Evolutionary conservation across 2,329 filamentous ascomycete species (phyloP), one percentile per base, ranked within the genome.

Genomic region (Albophoma yamanashiensis): DNA sequence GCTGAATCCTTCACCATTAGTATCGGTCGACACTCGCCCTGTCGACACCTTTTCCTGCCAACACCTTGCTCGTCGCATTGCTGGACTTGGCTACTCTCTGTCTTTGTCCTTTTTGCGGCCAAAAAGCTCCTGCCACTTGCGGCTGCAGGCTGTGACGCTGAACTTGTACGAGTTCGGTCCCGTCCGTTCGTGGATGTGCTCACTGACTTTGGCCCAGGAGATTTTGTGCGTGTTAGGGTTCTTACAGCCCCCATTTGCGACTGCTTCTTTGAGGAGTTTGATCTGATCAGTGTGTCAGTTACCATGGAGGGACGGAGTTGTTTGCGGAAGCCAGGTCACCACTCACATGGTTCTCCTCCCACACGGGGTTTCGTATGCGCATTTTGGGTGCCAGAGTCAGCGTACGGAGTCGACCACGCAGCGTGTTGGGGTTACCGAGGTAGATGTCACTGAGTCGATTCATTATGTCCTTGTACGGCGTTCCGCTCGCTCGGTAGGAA

Each of bases 91-190:
- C 27, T 11, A 47, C 12, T 47, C 43, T 50, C 17, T 12, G 7
- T 52, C 27, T 34, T n/a, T 17, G 1, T 20, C 14, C 2, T 52
- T 3, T 27, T 52, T 8, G 2, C 0, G 27, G 17, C 73, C 67
- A 11, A 5, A 5, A 56, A 82, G 68, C 59, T 79, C 74, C 60
- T 82, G 76, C 79, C 81, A 87, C 61, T 81, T 79, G 72, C 82
- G 84, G 42, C 79, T 79, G 64, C 82, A 84, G 0, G 83, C 85
- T 14, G 80, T 78, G 63, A 81, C 78, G 11, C 83, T 82, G 66
- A 87, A 88, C 55, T 74, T 75, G 67, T 87, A 87, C 3, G 79
- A 79, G 2, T 82, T 83, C 1, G 82, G 82, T 47, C 47, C 47
- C 15, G 47, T 52, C 47, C 79, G 70, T 0, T 73, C 63, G 17